Conservation (phyloP, 176 grass and related monocot genomes). For the Tillandsia fasciculata region DNA sequence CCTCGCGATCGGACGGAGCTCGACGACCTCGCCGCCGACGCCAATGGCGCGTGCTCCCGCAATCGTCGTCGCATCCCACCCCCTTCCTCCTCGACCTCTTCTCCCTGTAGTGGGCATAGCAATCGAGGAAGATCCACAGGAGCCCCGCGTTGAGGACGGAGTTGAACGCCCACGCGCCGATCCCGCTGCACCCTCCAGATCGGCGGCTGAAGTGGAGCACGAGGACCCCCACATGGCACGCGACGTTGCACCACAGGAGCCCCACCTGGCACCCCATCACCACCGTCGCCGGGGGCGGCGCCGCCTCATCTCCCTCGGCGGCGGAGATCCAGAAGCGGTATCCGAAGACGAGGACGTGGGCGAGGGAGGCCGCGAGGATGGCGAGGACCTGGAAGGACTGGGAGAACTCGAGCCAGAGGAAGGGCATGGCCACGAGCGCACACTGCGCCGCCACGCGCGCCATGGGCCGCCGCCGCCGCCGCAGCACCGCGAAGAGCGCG, state of each 20-base stretch:
- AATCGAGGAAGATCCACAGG: conserved; percentile 73
- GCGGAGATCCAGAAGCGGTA: conserved; percentile 59
- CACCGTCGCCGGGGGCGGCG: conserved; percentile 17
- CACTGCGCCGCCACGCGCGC: conserved; percentile 56
- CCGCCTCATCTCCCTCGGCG: conserved; percentile 14
- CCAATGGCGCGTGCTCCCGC: too few species aligned
- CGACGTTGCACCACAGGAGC: conserved; percentile 42
- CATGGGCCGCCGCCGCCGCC: background rate
- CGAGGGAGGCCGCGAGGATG: conserved; percentile 66
- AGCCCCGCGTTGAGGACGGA: conserved; percentile 56
- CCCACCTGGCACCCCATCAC: conserved; percentile 50
- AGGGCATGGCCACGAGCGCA: conserved; percentile 64
- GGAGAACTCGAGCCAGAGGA: conserved; percentile 98
- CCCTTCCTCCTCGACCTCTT: too few species aligned
- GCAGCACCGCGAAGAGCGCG: conserved; percentile 47
- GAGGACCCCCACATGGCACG: conserved; percentile 1
- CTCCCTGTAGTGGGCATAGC: conserved; percentile 23
- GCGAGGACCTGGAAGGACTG: conserved; percentile 97
- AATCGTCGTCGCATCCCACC: too few species aligned
- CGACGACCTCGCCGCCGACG: too few species aligned
- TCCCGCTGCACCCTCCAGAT: conserved; percentile 74
- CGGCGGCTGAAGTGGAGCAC: conserved; percentile 63
- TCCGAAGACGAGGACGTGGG: conserved; percentile 54
- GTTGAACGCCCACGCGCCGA: conserved; percentile 76
- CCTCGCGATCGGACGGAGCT: too few species aligned